Evolutionary conservation across 345 rosid genomes (phyloP).

Genomic region (Eucalyptus viminalis): DNA sequence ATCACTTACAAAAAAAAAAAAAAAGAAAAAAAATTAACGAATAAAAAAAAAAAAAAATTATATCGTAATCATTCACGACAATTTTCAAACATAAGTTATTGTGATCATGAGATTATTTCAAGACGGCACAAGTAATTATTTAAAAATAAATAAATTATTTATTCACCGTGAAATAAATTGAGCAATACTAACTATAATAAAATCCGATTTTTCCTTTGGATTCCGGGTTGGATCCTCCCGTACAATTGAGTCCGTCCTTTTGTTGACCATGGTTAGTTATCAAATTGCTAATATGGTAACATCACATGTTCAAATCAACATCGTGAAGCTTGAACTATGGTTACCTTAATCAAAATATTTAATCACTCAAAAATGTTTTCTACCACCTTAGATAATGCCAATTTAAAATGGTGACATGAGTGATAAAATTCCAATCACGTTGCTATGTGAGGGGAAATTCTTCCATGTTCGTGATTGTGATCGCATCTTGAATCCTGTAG

Average conservation of each 20-base stretch:
- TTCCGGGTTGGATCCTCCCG: fast-evolving
- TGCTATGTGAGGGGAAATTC: not conserved
- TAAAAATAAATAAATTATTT: not conserved
- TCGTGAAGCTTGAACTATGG: not conserved
- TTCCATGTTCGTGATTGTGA: not conserved
- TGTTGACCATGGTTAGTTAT: not conserved
- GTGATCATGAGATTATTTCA: too few species aligned
- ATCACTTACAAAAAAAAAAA: too few species aligned
- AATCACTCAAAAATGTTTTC: not conserved
- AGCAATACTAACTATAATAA: not conserved
- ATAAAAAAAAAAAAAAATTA: too few species aligned
- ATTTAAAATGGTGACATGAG: not conserved
- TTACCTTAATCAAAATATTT: not conserved
- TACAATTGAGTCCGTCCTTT: not conserved
- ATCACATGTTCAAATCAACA: too few species aligned
- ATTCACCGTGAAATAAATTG: not conserved
- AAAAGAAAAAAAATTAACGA: too few species aligned
- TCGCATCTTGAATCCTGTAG: not conserved
- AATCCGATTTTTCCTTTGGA: not conserved
- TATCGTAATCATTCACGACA: fast-evolving
- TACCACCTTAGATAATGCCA: not conserved
- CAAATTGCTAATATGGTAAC: not conserved
- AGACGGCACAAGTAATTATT: too few species aligned
- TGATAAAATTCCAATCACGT: not conserved
- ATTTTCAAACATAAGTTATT: too few species aligned